Evolutionary conservation across 768 basidiomycete genomes (phyloP).

Genomic region (Hygrocybe punicea): DNA sequence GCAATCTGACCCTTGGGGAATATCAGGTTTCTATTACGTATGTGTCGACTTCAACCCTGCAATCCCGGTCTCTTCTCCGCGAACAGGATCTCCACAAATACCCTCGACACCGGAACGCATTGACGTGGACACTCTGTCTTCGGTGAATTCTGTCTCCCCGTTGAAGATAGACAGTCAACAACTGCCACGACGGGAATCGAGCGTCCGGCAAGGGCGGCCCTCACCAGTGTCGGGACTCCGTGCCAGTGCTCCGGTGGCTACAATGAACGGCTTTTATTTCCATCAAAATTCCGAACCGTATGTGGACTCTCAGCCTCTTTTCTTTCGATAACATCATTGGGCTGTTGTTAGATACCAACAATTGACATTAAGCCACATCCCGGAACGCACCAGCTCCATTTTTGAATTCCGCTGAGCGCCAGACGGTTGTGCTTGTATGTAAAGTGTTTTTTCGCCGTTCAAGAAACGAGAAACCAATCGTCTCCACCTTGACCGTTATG

Average conservation of each 20-base stretch:
- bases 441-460: neutral
- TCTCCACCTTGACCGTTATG: neutral
- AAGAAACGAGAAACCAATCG: neutral
- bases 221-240: constrained; percentile 49
- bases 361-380: constrained; percentile 74
- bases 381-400: constrained; percentile 65
- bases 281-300: constrained; percentile 91
- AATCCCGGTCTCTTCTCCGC: constrained; percentile 28
- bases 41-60: constrained; percentile 88
- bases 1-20: constrained; percentile 17
- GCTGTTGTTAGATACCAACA: constrained; percentile 72
- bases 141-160: constrained; percentile 22
- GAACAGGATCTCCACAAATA: constrained; percentile 22
- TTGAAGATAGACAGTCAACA: constrained; percentile 38
- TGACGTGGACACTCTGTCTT: constrained; percentile 16
- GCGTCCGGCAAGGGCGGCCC: constrained; percentile 42
- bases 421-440: constrained; percentile 8
- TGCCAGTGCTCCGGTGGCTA: constrained; percentile 53
- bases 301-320: constrained; percentile 30
- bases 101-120: constrained; percentile 14
- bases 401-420: constrained; percentile 79
- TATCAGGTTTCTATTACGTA: constrained; percentile 86
- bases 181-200: constrained; percentile 47
- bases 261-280: constrained; percentile 90
- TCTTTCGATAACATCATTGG: constrained; percentile 8